Evolutionary conservation across 2,329 filamentous ascomycete species (phyloP), one percentile per base, ranked within the genome.

Genomic region (Alternaria metachromatica): DNA sequence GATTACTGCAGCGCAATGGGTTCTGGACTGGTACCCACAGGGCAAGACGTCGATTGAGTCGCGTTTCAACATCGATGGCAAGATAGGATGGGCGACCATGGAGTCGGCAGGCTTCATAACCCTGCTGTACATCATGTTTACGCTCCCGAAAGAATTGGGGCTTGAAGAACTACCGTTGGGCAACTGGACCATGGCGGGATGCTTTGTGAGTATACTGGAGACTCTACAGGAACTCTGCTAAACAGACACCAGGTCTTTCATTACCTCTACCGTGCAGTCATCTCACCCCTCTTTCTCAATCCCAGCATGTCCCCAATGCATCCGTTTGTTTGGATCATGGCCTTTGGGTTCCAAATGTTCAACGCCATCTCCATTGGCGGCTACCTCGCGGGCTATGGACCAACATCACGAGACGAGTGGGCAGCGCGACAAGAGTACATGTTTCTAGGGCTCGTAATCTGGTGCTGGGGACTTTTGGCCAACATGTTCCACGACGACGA

Each of bases 291-390:
- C 62, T 85, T 95, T 68, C 82, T 88, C 43, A 93, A 95, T 67
- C 95, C 95, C 0, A 94, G 90, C 83, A 97, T 99, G 91, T 93
- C 94, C 5, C 95, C 95, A 9, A 92, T 97, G 69, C 92, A 97
- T 80, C 76, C 87, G 3, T 58, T 88, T 26, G 86, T 97, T 68
- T 90, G 90, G 83, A 9, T 83, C 53, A 80, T 84, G 21, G 96
- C 90, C 5, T 67, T 90, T 43, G 43, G 76, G 21, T 98, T 97
- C 83, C 96, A 99, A 79, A 75, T 96, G 68, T 78, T 87, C 78
- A 99, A 98, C 79, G 93, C 89, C 0, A 87, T 89, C 28, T 91
- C 87, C 68, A 84, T 99, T 49, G 93, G 90, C 44, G 87, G 89
- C 51, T 98, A 92, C 89, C 86, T 97, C 9, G 90, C 87, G 0